Conservation (phyloP, 495 filamentous ascomycete species). For the Evansstolkia leycettana region DNA sequence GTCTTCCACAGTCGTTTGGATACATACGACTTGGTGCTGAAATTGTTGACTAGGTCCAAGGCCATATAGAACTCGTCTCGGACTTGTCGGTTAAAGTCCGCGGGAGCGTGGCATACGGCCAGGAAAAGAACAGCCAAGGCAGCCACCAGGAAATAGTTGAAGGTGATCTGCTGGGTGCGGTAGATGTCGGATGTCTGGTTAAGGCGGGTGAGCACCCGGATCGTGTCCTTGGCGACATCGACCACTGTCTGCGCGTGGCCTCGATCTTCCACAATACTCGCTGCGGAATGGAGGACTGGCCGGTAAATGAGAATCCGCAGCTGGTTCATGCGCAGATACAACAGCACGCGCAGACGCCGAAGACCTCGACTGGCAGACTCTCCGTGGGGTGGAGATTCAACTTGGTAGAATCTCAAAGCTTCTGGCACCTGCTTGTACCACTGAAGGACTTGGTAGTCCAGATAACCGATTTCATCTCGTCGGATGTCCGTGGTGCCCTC, state of each 20-base stretch:
- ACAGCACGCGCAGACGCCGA: slow-evolving; percentile 38
- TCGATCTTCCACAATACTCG: slow-evolving; percentile 62
- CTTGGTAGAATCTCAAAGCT: slow-evolving; percentile 45
- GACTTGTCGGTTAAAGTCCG: slow-evolving; percentile 59
- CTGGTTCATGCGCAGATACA: slow-evolving; percentile 66
- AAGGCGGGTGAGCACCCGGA: slow-evolving; percentile 58
- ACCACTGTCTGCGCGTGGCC: slow-evolving; percentile 57
- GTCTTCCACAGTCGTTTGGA: slow-evolving; percentile 74
- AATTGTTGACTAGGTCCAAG: slow-evolving; percentile 66
- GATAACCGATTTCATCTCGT: slow-evolving; percentile 55
- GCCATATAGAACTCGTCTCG: slow-evolving; percentile 83
- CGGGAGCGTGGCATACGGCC: slow-evolving; percentile 68
- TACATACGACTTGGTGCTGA: slow-evolving; percentile 67
- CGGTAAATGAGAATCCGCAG: slow-evolving; percentile 75
- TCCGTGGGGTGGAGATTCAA: slow-evolving; percentile 29
- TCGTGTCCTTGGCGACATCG: slow-evolving; percentile 68
- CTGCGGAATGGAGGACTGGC: slow-evolving; percentile 64
- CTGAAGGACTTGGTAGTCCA: slow-evolving; percentile 65
- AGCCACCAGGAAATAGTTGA: slow-evolving; percentile 78
- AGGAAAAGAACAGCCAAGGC: slow-evolving; percentile 74
- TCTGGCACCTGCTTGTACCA: slow-evolving; percentile 61
- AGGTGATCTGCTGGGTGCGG: slow-evolving; percentile 64
- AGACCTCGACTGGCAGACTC: slow-evolving; percentile 33
- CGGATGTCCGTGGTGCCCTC: slow-evolving; percentile 40
- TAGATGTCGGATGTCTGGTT: slow-evolving; percentile 77